Evolutionary conservation across 2,329 filamentous ascomycete species (phyloP).

Genomic region (Aureobasidium sp.): DNA sequence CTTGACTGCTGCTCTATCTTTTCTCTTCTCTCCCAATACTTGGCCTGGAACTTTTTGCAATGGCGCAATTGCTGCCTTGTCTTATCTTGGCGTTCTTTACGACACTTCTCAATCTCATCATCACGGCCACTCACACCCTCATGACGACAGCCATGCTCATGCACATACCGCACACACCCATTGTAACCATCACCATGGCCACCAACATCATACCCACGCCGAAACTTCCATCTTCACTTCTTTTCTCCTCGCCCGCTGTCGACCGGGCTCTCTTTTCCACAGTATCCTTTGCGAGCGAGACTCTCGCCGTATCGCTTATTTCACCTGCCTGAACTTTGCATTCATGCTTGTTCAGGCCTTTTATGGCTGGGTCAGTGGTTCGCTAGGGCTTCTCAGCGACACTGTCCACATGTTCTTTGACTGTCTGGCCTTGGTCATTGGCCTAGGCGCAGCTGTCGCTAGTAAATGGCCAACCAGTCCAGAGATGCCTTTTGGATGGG

Average conservation of each 20-base stretch:
- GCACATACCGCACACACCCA: conserved; percentile 20
- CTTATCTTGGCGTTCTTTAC: conserved; percentile 34
- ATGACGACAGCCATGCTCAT: conserved; percentile 18
- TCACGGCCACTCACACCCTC: conserved; percentile 26
- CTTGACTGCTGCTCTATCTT: conserved; percentile 27
- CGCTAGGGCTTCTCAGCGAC: conserved; percentile 88
- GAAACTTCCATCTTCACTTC: conserved; percentile 63
- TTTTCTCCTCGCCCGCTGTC: conserved; percentile 62
- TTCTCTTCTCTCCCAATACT: conserved; percentile 30
- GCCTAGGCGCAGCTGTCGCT: conserved; percentile 84
- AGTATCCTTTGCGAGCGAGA: conserved; percentile 86
- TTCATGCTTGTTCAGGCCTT: conserved; percentile 95
- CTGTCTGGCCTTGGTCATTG: conserved; percentile 84
- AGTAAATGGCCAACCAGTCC: conserved; percentile 92
- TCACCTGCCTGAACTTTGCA: conserved; percentile 84
- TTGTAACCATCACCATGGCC: conserved; percentile 18
- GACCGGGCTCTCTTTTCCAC: conserved; percentile 70
- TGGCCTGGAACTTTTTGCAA: conserved; percentile 32
- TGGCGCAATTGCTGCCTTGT: conserved; percentile 29
- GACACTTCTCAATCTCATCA: conserved; percentile 34
- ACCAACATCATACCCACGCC: conserved; percentile 28
- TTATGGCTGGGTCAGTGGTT: conserved; percentile 90
- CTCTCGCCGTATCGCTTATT: conserved; percentile 92
- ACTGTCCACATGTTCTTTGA: conserved; percentile 99
- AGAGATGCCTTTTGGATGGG: conserved; percentile 88